Evolutionary conservation across 2,329 filamentous ascomycete genomes (phyloP).

Genomic region (Fusarium illudens): DNA sequence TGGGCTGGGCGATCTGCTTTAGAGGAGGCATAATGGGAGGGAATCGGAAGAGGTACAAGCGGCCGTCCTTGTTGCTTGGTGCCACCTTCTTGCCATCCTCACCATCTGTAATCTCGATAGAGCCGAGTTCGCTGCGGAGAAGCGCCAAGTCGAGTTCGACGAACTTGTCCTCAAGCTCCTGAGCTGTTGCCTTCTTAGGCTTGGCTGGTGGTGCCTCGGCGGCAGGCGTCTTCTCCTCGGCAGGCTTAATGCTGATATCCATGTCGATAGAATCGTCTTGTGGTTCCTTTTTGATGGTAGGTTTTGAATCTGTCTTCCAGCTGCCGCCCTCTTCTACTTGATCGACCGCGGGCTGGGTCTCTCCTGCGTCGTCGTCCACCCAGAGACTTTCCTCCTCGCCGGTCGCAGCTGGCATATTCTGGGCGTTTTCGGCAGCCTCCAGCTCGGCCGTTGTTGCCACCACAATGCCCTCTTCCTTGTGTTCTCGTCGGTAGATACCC

Average conservation of each 20-base stretch:
- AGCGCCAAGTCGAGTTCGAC: constrained; percentile 53
- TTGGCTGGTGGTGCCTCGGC: constrained; percentile 31
- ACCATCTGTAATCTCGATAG: constrained; percentile 45
- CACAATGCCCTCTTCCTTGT: constrained; percentile 62
- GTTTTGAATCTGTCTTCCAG: constrained; percentile 54
- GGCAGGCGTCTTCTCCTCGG: constrained; percentile 37
- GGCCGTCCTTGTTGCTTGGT: constrained; percentile 58
- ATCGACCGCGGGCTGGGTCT: constrained; percentile 38
- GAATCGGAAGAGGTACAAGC: constrained; percentile 71
- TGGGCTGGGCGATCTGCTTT: constrained; percentile 42
- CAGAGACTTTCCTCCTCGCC: constrained; percentile 58
- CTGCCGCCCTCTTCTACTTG: constrained; percentile 51
- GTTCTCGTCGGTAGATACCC: constrained; percentile 63
- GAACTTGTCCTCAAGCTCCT: constrained; percentile 51
- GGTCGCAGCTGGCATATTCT: constrained; percentile 23
- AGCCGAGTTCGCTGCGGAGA: constrained; percentile 55
- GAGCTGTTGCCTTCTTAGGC: constrained; percentile 42
- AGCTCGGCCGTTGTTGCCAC: constrained; percentile 67
- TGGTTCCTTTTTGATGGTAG: constrained; percentile 56
- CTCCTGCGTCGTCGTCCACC: constrained; percentile 50
- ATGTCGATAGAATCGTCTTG: constrained; percentile 55
- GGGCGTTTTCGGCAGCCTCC: constrained; percentile 60
- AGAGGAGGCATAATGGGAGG: constrained; percentile 68
- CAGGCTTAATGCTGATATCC: constrained; percentile 45
- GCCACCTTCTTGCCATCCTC: constrained; percentile 42